These are phyloP conservation scores for Echinochloa phyllopogon DNA, from an alignment of 176 grass and related monocot genomes.

Conservation along the genomic window DNA sequence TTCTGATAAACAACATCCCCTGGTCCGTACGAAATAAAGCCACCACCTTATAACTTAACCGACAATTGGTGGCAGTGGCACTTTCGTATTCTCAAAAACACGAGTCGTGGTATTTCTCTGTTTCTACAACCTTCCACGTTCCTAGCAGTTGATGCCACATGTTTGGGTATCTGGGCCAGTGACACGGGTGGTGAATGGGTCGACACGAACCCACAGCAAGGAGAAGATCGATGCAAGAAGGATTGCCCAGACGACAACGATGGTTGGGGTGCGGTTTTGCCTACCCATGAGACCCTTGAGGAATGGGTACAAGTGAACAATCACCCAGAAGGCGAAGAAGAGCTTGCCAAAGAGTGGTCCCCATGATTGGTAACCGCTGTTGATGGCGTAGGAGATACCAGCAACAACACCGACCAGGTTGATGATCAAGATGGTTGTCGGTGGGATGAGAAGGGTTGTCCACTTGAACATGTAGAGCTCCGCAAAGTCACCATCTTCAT, in stretches of 20 bases:
- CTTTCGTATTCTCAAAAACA: slow-evolving; percentile 46
- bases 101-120: background rate
- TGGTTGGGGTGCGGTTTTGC: slow-evolving; percentile 88
- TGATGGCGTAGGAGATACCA: slow-evolving; percentile 89
- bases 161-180: slow-evolving; percentile 77
- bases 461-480: slow-evolving; percentile 98
- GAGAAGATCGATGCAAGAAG: slow-evolving; percentile 91
- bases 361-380: slow-evolving; percentile 92
- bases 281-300: slow-evolving; percentile 95
- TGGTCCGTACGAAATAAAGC: slow-evolving; percentile 47
- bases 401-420: slow-evolving; percentile 89
- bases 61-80: slow-evolving; percentile 24
- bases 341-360: slow-evolving; percentile 92
- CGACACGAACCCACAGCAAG: slow-evolving; percentile 84
- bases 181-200: slow-evolving; percentile 84
- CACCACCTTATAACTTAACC: slow-evolving; percentile 33
- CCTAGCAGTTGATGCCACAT: slow-evolving; percentile 95
- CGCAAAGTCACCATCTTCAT: slow-evolving; percentile 82
- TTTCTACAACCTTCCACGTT: slow-evolving; percentile 49
- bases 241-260: slow-evolving; percentile 90
- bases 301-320: slow-evolving; percentile 95
- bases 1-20: slow-evolving; percentile 50
- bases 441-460: slow-evolving; percentile 91
- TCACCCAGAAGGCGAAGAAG: slow-evolving; percentile 97
- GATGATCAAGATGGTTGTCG: slow-evolving; percentile 81